Percentiles rank a stretch among this genome's conserved stretches.
These are phyloP conservation scores for Bretschneidera sinensis DNA, from an alignment of 345 rosid genomes.

Conservation along the genomic window DNA sequence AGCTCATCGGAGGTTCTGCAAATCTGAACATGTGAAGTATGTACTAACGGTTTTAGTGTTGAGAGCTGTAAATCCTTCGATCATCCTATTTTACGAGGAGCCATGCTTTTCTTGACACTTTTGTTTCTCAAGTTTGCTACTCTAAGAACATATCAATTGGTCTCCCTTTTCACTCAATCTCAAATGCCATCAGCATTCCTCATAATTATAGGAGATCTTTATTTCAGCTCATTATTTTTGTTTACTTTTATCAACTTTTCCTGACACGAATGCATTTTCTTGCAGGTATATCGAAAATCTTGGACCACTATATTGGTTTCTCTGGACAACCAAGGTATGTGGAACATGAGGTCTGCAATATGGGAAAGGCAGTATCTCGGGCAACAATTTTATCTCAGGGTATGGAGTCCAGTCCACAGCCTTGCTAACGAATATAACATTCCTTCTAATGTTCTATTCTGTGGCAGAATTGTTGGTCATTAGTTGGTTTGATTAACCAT, in stretches of 20 bases:
- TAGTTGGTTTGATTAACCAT: constrained; percentile 17
- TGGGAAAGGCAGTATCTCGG: constrained; percentile 92
- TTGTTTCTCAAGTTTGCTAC: too few species aligned
- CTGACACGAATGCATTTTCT: not conserved
- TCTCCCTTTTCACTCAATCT: too few species aligned
- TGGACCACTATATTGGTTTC: constrained; percentile 82
- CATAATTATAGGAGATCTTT: too few species aligned
- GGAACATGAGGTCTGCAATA: constrained; percentile 89
- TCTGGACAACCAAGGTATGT: constrained; percentile 92
- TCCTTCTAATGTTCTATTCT: constrained; percentile 69
- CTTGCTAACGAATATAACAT: constrained; percentile 66
- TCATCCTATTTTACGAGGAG: too few species aligned
- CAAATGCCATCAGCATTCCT: too few species aligned
- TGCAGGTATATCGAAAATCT: constrained; percentile 79
- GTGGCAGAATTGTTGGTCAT: constrained; percentile 77
- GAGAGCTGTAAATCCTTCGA: too few species aligned
- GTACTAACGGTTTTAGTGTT: too few species aligned
- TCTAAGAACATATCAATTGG: too few species aligned
- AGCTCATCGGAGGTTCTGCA: too few species aligned
- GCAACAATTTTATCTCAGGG: constrained; percentile 80
- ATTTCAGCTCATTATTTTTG: not conserved
- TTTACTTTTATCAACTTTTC: not conserved
- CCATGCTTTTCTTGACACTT: too few species aligned
- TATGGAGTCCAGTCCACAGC: constrained; percentile 54
- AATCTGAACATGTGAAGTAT: too few species aligned